Base-by-base conservation (phyloP, 371 early-diverging fungal species). In the Haplosporangium sp. region DNA sequence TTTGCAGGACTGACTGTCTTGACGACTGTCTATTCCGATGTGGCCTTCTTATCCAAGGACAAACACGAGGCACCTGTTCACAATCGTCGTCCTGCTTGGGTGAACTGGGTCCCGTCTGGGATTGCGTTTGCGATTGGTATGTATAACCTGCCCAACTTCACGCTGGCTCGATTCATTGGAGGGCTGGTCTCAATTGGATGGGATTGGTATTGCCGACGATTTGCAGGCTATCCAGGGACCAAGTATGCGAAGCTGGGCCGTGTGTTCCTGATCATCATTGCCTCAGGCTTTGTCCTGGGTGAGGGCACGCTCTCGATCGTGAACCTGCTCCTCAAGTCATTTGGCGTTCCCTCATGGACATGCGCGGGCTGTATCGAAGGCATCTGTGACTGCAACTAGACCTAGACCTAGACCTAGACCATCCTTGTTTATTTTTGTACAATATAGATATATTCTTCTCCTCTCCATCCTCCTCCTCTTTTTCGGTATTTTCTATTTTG, bases 61-160 rank as follows among this genome's bases (percentile, higher is more conserved):
- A 37, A 83, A 6, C 21, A 84, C 46, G 87, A 87, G 16, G 46
- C 60, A 3, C 61, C 59, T 8, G 67, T 64, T 1, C 29, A 29
- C 29, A 29, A 4, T 4, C 45, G 63, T 10, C 64, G 69, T 11
- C 67, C 72, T 9, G 45, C 58, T 6, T 85, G 83, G 84, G 51
- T 81, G 13, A 73, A 68, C 1, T 89, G 81, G 71, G 82, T 92
- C 59, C 92, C 93, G 8, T 89, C 89, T 42, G 93, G 93, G 0
- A 93, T 93, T 41, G 93, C 93, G 1, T 94, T 94, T 84, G 93
- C 94, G 12, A 91, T 94, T 43, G 94, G 94, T 20, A 94, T 94
- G 77, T 94, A 93, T 76, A 94, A 93, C 79, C 88, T 93, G 16
- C 94, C 94, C 16, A 91, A 88, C 64, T 94, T 93, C 59, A 93